phyloP scores from a whole-genome alignment of 805 yeast species.

The Isabelozyma heimii region DNA sequence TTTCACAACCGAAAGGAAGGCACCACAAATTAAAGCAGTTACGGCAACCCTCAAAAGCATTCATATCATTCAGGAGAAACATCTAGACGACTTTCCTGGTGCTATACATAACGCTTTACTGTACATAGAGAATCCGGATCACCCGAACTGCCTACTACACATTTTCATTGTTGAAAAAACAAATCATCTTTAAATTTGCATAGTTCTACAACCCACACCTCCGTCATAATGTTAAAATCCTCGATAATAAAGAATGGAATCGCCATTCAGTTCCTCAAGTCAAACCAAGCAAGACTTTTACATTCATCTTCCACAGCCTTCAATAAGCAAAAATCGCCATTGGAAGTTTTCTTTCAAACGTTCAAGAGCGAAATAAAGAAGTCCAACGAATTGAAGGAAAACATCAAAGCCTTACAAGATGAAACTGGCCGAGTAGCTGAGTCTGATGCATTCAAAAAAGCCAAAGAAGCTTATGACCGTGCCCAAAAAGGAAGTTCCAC shows the following conservation, averaged over 20 bases:
- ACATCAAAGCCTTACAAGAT: conserved; percentile 91
- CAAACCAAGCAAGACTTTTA: conserved; percentile 9
- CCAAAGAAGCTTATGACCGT: conserved; percentile 84
- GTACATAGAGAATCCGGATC: neutral
- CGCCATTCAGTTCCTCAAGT: neutral
- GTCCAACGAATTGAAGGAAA: conserved; percentile 83
- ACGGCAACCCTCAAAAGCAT: neutral
- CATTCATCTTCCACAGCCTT: conserved; percentile 11
- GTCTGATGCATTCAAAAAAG: conserved; percentile 87
- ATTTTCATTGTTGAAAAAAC: neutral
- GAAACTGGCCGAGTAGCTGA: conserved; percentile 94
- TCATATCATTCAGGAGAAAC: neutral
- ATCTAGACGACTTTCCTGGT: neutral
- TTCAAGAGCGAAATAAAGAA: conserved; percentile 90
- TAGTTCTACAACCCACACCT: neutral
- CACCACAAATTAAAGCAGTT: neutral
- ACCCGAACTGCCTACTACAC: neutral
- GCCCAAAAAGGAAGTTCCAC: conserved; percentile 75
- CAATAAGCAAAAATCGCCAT: conserved; percentile 61
- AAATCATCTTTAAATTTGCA: neutral
- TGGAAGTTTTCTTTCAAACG: conserved; percentile 90
- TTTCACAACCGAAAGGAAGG: neutral
- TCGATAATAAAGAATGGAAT: conserved; percentile 3
- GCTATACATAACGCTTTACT: neutral
- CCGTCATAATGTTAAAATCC: conserved; percentile 4